Evolutionary conservation across 1,139 yeast species (phyloP).

Genomic region (Schwanniomyces etchellsii): DNA sequence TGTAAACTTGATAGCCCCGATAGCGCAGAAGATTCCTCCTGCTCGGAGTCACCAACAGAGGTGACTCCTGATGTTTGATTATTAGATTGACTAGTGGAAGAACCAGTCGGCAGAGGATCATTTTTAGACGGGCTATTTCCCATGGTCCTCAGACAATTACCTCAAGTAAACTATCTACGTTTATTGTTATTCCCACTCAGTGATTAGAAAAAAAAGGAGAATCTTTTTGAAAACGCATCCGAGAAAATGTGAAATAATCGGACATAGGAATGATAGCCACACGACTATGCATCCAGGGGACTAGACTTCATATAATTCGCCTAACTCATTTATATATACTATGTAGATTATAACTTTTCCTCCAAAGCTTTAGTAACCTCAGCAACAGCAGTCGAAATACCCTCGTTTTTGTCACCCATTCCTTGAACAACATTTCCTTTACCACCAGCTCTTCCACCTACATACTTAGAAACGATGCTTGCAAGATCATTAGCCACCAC

Average conservation of each 20-base stretch:
- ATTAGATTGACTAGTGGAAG: conserved; percentile 8
- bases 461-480: conserved; percentile 56
- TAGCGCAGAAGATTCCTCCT: conserved; percentile 47
- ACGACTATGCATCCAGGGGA: too few species aligned
- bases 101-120: conserved; percentile 45
- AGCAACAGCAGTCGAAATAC: conserved; percentile 66
- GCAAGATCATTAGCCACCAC: conserved; percentile 76
- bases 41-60: conserved; percentile 32
- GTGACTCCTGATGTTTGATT: conserved; percentile 11
- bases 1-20: conserved; percentile 19
- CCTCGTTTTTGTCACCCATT: conserved; percentile 79
- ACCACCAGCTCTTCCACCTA: conserved; percentile 99
- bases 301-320: too few species aligned
- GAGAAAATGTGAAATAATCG: too few species aligned
- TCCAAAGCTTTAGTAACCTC: conserved; percentile 57
- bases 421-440: conserved; percentile 96
- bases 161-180: too few species aligned
- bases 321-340: too few species aligned
- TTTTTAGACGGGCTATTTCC: conserved; percentile 59
- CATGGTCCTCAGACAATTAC: conserved; percentile 26
- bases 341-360: conserved; percentile 36
- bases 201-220: too few species aligned
- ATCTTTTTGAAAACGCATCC: too few species aligned
- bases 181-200: too few species aligned
- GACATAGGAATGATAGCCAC: too few species aligned